Base-by-base conservation (phyloP, 345 rosid genomes). In the Schrenkiella parvula region DNA sequence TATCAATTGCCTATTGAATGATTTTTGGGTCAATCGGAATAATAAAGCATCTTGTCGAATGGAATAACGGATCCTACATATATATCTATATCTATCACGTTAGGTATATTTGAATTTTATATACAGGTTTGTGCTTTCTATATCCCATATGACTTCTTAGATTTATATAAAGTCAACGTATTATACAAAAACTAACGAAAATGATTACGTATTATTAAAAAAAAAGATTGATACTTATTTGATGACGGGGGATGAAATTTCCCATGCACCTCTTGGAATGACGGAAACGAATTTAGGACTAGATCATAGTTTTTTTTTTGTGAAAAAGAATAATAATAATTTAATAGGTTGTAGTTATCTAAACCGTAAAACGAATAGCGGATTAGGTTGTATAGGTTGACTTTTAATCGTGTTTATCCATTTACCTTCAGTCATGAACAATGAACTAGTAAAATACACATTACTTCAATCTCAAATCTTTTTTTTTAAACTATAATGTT, bases 131-230 rank as follows among this genome's bases (percentile, higher is more conserved):
- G 21, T 64, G n/a, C 14, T 52, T 31, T 63, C 34, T 72, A 37
- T 8, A 37, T 61, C 31, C 14, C 43, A 31, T 62, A 62, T 21
- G 63, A 29, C 14, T 14, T 48, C 12, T 62, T 10, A 39, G 13
- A 50, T 72, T 44, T 42, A 2, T 56, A 57, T 10, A 28, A 65
- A 57, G 72, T 57, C 52, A 46, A 56, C 25, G 64, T 64, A 73
- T 73, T 5, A 55, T 46, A 25, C 52, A 44, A 26, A 17, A 57
- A 37, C 34, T 4, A 2, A 73, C 38, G 52, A 56, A 56, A 11
- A 6, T 13, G 46, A 59, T 37, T 59, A 73, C 59, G 77, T 64
- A 43, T 2, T 43, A 4, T 31, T 52, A 25, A 59, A 1, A 11
- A 25, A 35, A 46, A 23, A 29, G n/a, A n/a, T n/a, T n/a, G n/a